Percentiles rank a stretch among this genome's conserved stretches.
phyloP scores from a whole-genome alignment of 805 yeast genomes.

The Barnettozyma siamensis region DNA sequence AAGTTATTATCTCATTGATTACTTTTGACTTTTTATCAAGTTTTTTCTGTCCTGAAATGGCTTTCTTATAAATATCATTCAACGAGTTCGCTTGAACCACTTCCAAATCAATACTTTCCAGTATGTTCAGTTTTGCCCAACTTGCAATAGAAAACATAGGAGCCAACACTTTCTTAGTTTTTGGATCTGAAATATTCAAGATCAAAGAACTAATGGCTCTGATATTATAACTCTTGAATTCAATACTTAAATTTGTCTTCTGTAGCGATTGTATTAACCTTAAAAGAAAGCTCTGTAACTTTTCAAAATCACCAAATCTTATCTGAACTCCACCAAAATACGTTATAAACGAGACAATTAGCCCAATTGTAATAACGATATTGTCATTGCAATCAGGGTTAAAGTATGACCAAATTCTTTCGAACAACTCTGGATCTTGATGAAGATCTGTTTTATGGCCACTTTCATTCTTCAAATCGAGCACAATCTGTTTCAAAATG shows the following conservation, averaged over 20 bases:
- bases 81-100: conserved; percentile 1
- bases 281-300: conserved; percentile 7
- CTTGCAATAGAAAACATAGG: conserved; percentile 18
- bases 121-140: conserved; percentile 9
- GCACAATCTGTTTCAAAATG: background rate
- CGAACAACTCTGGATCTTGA: conserved; percentile 2
- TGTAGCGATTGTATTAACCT: conserved; percentile 16
- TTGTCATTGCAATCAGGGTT: conserved; percentile 6
- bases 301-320: conserved; percentile 1
- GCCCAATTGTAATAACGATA: conserved; percentile 5
- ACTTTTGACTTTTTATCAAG: conserved; percentile 9
- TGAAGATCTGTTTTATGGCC: background rate
- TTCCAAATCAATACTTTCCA: background rate
- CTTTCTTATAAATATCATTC: conserved; percentile 1
- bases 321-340: background rate
- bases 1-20: background rate
- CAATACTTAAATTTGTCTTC: conserved; percentile 2
- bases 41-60: background rate
- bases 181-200: background rate
- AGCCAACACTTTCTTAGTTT: conserved; percentile 6
- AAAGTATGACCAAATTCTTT: conserved; percentile 2
- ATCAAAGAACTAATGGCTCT: conserved; percentile 5
- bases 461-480: background rate
- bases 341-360: background rate
- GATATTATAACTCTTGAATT: conserved; percentile 3